A percentile compares a stretch with the other conserved stretches of the same genome.
These are phyloP conservation scores for Epichloe typhina DNA, from an alignment of 2,329 filamentous ascomycete species.

Conservation along the genomic window DNA sequence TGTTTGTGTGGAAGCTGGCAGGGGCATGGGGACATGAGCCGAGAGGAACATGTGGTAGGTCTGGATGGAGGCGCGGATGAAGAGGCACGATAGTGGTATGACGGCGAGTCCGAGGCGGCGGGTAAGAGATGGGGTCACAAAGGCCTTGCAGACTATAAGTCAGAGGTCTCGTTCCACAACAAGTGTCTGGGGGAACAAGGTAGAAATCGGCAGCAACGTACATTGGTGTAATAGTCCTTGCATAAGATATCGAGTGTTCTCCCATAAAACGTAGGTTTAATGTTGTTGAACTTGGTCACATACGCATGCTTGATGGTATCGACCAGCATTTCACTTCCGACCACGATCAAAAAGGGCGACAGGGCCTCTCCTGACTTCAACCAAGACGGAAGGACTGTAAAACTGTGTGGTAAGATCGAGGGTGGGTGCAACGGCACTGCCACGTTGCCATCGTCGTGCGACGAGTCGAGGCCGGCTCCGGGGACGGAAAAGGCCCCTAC, in stretches of 20 bases:
- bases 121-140: conserved; percentile 79
- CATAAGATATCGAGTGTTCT: conserved; percentile 86
- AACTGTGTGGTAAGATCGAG: conserved; percentile 77
- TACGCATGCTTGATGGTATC: conserved; percentile 97
- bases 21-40: conserved; percentile 65
- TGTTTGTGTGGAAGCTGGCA: conserved; percentile 51
- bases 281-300: conserved; percentile 97
- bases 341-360: conserved; percentile 83
- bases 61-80: conserved; percentile 87
- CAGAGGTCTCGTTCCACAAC: not conserved
- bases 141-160: conserved; percentile 44
- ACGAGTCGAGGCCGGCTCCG: conserved; percentile 35
- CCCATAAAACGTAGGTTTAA: conserved; percentile 78
- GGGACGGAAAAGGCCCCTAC: conserved; percentile 68
- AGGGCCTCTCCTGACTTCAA: conserved; percentile 68
- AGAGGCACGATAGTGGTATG: conserved; percentile 84
- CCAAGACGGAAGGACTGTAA: conserved; percentile 78
- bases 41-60: conserved; percentile 98
- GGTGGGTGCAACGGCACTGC: conserved; percentile 49
- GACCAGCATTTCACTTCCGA: conserved; percentile 92
- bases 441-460: conserved; percentile 34
- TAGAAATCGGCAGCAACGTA: conserved; percentile 25
- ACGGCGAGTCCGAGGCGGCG: conserved; percentile 82
- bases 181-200: not conserved
- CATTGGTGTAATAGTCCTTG: conserved; percentile 96